Base-by-base conservation (phyloP, 75 land plant species). In the Picea glauca region DNA sequence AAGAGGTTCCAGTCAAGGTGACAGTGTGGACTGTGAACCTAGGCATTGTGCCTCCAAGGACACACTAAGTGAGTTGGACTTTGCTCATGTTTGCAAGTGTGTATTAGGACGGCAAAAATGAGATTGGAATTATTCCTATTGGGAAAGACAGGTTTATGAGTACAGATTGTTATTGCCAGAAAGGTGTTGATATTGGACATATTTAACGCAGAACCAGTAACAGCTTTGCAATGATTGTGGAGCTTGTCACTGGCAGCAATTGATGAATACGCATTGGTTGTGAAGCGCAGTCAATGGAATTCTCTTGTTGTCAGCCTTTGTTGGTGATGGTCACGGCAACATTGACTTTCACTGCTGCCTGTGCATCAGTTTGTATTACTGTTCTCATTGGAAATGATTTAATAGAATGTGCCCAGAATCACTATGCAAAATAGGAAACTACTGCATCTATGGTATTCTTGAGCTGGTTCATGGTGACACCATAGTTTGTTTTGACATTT, bases 321-420 rank as follows among this genome's bases (percentile, higher is more conserved):
- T 93, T 62, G 95, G 95, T 72, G 95, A 93, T 86, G 88, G 91
- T 93, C 35, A 93, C 94, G 60, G 89, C 90, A 18, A 85, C 88
- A 7, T 84, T 91, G 56, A 93, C 91, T 50, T 90, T 91, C 65
- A 84, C 95, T 79, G 93, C 95, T 43, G 95, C 94, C 13, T 93
- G 91, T 77, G 88, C 95, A 40, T 81, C 91, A 23, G 95, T 93
- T n/a, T 93, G 95, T 12, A 93, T 93, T 58, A 93, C 95, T 35
- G 91, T 91, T 26, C 84, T 93, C 11, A 85, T 93, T 43, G 91
- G 91, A 56, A 91, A 89, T 77, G 95, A 93, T 81, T 77, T 93
- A 23, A 67, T 77, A n/a, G 75, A 81, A 38, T 93, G 94, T 76
- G 81, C 60, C 0, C 38, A 85, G 18, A 93, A 91, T 78, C 90